Base-by-base conservation (phyloP, 2,329 filamentous ascomycete genomes). In the Claviceps pusilla region DNA sequence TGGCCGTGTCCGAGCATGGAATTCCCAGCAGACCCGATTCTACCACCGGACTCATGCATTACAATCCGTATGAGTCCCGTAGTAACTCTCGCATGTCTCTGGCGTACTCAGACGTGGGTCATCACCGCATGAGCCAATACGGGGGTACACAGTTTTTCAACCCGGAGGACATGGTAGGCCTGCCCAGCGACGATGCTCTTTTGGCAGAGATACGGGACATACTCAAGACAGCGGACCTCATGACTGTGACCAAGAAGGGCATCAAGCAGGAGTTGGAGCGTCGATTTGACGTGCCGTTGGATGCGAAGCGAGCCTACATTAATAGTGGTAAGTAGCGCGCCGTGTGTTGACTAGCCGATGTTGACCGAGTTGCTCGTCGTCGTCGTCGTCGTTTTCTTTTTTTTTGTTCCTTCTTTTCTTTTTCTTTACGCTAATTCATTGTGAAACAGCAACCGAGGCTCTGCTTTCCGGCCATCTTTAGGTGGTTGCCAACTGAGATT, bases 221-320 rank as follows among this genome's bases (percentile, higher is more conserved):
- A 59, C 74, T 98, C 58, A 80, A 84, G 61, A 94, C 86, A 12
- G 90, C 89, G 2, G 93, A 98, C 71, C 73, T 98, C 65, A 98
- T 98, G 93, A 90, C 82, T 4, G 88, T 98, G 47, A 98, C 93
- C 60, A 98, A 98, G 82, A 98, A 98, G 81, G 89, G 87, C 63
- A 87, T 98, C 71, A 97, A 97, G 78, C 73, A 80, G 61, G 93
- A 98, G 73, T 73, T 98, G 55, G 93, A 98, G 76, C 82, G 83
- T 64, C 80, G 90, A 58, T 98, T 98, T 65, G 87, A 87, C 57
- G 83, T 95, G 58, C 80, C 83, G 56, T 78, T 98, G 56, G 90
- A 97, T 67, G 76, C 83, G 53, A 94, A 88, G 78, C 85, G 90
- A 70, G 82, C 87, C 55, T 98, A 96, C 70, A 97, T 98, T 67